Evolutionary conservation across 352 stramenopile genomes (phyloP).

Genomic region (Phytopythium helicoides): DNA sequence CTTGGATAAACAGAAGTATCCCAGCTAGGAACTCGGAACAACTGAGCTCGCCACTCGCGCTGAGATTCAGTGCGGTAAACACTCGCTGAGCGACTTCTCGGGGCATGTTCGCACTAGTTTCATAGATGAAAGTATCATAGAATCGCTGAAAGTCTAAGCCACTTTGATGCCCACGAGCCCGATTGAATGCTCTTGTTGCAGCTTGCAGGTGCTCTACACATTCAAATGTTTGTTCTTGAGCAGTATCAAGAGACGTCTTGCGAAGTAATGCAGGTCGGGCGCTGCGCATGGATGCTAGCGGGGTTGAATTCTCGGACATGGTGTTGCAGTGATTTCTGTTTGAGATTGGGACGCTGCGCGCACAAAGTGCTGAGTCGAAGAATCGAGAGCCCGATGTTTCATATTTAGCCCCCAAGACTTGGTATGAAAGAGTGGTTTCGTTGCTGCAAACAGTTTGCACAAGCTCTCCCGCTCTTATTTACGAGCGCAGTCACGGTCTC

Average conservation of each 20-base stretch:
- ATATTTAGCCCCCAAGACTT: no score
- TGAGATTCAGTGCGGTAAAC: slow-evolving; percentile 36
- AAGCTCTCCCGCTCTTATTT: no score
- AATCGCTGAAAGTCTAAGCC: slow-evolving; percentile 30
- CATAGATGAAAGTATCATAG: slow-evolving; percentile 30
- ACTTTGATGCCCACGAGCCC: slow-evolving; percentile 30
- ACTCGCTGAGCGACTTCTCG: slow-evolving; percentile 23
- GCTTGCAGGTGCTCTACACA: slow-evolving; percentile 18
- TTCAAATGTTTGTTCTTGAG: not conserved
- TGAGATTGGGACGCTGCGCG: no score
- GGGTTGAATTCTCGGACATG: no score
- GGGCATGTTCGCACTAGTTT: slow-evolving; percentile 33
- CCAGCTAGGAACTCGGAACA: slow-evolving; percentile 38
- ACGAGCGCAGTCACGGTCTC: no score
- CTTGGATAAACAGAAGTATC: slow-evolving; percentile 23
- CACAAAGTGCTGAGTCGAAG: no score
- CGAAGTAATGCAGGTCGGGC: no score
- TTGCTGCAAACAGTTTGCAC: no score
- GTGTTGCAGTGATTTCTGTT: no score
- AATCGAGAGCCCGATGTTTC: no score
- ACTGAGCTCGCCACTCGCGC: slow-evolving; percentile 16
- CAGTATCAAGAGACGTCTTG: not conserved
- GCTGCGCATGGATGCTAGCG: no score
- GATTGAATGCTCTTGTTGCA: slow-evolving; percentile 34
- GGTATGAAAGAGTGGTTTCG: no score